Evolutionary conservation across 2,329 filamentous ascomycete genomes (phyloP).

Genomic region (Fusarium setosum): DNA sequence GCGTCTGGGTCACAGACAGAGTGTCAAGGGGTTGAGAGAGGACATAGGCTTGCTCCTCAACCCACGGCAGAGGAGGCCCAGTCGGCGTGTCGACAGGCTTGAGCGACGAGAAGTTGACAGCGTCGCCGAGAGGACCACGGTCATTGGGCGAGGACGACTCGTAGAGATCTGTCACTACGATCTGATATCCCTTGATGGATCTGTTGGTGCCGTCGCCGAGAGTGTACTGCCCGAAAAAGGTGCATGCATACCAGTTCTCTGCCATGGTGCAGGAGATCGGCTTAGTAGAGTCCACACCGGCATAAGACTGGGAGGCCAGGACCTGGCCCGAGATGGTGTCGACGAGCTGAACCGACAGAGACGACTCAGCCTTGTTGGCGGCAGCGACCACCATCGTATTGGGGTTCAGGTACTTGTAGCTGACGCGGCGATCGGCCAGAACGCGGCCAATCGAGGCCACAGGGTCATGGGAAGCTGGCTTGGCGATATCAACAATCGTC

Average conservation of each 20-base stretch:
- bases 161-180: slow-evolving; percentile 89
- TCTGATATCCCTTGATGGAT: slow-evolving; percentile 82
- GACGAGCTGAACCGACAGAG: slow-evolving; percentile 80
- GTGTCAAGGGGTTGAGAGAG: slow-evolving; percentile 82
- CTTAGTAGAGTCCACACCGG: slow-evolving; percentile 78
- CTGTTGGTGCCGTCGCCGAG: slow-evolving; percentile 65
- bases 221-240: slow-evolving; percentile 74
- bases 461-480: slow-evolving; percentile 80
- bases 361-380: slow-evolving; percentile 66
- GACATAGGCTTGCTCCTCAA: slow-evolving; percentile 83
- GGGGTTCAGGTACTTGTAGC: slow-evolving; percentile 96
- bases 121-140: slow-evolving; percentile 79
- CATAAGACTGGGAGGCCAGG: slow-evolving; percentile 76
- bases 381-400: slow-evolving; percentile 84
- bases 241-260: slow-evolving; percentile 96
- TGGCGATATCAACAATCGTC: slow-evolving; percentile 74
- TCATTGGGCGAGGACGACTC: slow-evolving; percentile 88
- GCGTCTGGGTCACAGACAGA: slow-evolving; percentile 87
- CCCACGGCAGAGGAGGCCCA: slow-evolving; percentile 73
- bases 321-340: slow-evolving; percentile 88
- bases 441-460: slow-evolving; percentile 96
- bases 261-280: slow-evolving; percentile 82
- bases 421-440: slow-evolving; percentile 88
- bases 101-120: slow-evolving; percentile 82
- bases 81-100: slow-evolving; percentile 69